phyloP scores from a whole-genome alignment of 2,329 filamentous ascomycete genomes.

The Pyrenophora teres region DNA sequence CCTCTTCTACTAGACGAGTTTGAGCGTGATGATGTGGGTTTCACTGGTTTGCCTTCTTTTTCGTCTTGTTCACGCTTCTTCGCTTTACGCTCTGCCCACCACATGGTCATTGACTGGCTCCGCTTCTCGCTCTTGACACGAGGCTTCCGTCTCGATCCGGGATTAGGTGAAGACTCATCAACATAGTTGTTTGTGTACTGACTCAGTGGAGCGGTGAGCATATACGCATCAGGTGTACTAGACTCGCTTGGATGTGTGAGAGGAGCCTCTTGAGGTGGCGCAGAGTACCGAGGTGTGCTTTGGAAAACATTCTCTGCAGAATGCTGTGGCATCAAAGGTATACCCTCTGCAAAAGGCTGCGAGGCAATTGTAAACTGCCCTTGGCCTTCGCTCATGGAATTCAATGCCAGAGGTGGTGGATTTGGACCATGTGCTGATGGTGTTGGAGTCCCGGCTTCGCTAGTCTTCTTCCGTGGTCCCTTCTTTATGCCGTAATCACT shows the following conservation, averaged over 20 bases:
- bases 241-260: conserved; percentile 28
- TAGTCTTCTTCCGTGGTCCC: conserved; percentile 50
- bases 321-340: conserved; percentile 30
- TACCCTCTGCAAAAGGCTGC: conserved; percentile 24
- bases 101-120: conserved; percentile 52
- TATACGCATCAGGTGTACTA: conserved; percentile 41
- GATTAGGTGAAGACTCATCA: conserved; percentile 34
- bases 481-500: conserved; percentile 57
- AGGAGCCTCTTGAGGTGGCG: conserved; percentile 23
- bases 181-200: conserved; percentile 38
- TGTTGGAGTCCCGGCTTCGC: conserved; percentile 25
- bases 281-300: conserved; percentile 39
- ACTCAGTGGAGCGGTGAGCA: conserved; percentile 42
- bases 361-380: conserved; percentile 45
- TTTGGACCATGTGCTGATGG: conserved; percentile 31
- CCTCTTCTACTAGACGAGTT: conserved; percentile 34
- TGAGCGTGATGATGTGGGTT: conserved; percentile 28
- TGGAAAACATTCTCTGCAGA: conserved; percentile 43
- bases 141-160: conserved; percentile 41
- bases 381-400: conserved; percentile 47
- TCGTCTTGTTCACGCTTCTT: conserved; percentile 42
- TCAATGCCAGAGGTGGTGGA: conserved; percentile 34
- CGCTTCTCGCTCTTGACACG: conserved; percentile 52
- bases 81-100: conserved; percentile 53
- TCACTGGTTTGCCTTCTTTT: conserved; percentile 29